Evolutionary conservation across 495 filamentous ascomycete species (phyloP), one percentile per base, ranked within the genome.

Genomic region (Annulohypoxylon stygium): DNA sequence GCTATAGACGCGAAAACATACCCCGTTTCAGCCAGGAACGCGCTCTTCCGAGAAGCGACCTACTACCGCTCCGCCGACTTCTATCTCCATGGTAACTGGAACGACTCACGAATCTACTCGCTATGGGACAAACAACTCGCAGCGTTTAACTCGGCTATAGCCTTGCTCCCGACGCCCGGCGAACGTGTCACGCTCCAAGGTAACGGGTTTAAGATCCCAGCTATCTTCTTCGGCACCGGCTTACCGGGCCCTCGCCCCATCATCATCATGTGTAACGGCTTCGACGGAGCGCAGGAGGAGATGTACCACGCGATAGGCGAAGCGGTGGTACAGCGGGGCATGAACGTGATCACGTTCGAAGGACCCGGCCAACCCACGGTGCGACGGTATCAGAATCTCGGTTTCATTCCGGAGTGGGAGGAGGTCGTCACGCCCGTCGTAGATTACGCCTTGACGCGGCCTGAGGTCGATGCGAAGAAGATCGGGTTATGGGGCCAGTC

Each of bases 61-160:
- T 88, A 88, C 66, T 85, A 78, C 73, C 84, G 83, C 37, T 14
- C 48, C 0, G 83, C 84, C 6, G 82, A 84, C 63, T 84, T 83
- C 76, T 86, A 67, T 70, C 73, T 83, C 25, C 84, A 85, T 62
- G 81, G 79, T 14, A 83, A 86, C 54, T 75, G 39, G 65, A 71
- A 47, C 14, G 78, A 83, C 54, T 70, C 76, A 0, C 62, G 76
- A 9, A 79, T 82, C 78, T 90, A 89, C 74, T 83, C 87, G 53
- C 87, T 87, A 77, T 93, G 90, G 79, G 87, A 90, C 69, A 88
- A 87, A 76, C 91, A 93, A 78, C 91, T 92, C 63, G 83, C 87
- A 16, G 84, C 88, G 39, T 91, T 91, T 41, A 86, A 88, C 77
- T 86, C 87, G 71, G 85, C 84, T 11, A 84, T 91, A 39, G 74